Conservation (phyloP, 176 grass and related monocot species). For the Saccharum spontaneum region DNA sequence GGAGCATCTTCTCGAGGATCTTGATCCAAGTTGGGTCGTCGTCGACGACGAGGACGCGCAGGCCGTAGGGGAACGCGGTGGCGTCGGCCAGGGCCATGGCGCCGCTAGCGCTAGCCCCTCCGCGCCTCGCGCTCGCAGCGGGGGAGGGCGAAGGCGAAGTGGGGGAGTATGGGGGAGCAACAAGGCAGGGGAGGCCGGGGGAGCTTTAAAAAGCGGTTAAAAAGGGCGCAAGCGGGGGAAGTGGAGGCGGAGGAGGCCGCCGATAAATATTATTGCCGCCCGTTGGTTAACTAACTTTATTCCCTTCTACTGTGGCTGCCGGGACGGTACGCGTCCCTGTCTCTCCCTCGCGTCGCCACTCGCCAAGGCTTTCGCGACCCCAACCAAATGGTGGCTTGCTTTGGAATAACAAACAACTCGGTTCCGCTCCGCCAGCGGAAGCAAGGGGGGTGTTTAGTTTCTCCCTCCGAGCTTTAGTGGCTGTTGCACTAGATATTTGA, state of each 20-base stretch:
- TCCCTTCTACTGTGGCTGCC: neutral
- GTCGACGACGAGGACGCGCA: constrained; percentile 92
- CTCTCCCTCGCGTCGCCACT: neutral
- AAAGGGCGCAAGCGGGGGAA: constrained; percentile 34
- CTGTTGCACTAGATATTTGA: too few relatives aligned
- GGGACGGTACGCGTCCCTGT: neutral
- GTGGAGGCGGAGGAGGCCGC: constrained; percentile 39
- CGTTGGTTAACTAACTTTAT: constrained; percentile 56
- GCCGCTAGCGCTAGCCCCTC: constrained; percentile 26
- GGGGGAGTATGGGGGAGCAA: constrained; percentile 27
- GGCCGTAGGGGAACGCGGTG: constrained; percentile 84
- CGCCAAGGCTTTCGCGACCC: neutral
- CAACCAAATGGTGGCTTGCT: constrained; percentile 8
- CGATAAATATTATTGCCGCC: constrained; percentile 57
- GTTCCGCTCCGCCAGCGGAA: neutral
- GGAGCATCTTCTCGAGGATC: constrained; percentile 99
- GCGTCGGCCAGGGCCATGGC: constrained; percentile 51
- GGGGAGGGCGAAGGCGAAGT: neutral
- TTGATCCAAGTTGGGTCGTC: constrained; percentile 99
- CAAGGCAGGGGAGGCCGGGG: constrained; percentile 17
- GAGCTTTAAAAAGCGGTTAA: constrained; percentile 54
- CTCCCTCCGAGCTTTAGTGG: too few relatives aligned
- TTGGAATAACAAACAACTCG: constrained; percentile 33
- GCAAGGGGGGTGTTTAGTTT: too few relatives aligned
- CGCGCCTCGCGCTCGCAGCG: constrained; percentile 14